Base-by-base conservation (phyloP, 257 asterid genomes). In the Plectranthus barbatus region DNA sequence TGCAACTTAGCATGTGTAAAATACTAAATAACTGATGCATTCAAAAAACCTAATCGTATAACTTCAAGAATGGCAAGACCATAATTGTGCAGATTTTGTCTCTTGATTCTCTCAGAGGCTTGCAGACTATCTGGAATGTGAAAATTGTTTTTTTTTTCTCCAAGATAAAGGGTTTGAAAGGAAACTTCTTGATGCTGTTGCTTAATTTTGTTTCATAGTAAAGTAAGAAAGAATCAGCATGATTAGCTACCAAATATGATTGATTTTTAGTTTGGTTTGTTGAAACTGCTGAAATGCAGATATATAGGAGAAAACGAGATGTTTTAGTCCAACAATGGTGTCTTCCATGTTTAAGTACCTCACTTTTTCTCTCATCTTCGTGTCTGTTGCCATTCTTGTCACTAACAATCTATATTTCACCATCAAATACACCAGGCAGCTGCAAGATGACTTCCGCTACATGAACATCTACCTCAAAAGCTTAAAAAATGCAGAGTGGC, bases 351-450 rank as follows among this genome's bases (percentile, higher is more conserved):
- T 72, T 66, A 80, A 69, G 68, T 79, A 68, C 50, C 39, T 71
- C 68, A 55, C 60, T 11, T 54, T 75, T 5, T 47, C 80, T 52
- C 65, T 79, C 71, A 60, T 74, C 75, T 40, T 76, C 53, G 73
- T 85, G 64, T 72, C 76, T 18, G 47, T 77, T 7, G 56, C 66
- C 61, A 69, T 77, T 45, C 72, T 85, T 49, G 60, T 72, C 70
- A 62, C 76, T 7, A 80, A 80, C 72, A 70, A 77, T 60, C 49
- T 80, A 18, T 68, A 60, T n/a, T 72, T 77, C 47, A 71, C 77
- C 71, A 48, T 71, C 52, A 73, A 77, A 74, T 77, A 72, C 63
- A 68, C 72, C 20, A 72, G 68, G 53, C 77, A 58, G 9, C 51
- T 66, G 4, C 74, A 54, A 2, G 66, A 45, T 21, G 84, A 76